These are phyloP conservation scores for Talaromyces sp. DNA, from an alignment of 2,329 filamentous ascomycete species.

Conservation along the genomic window DNA sequence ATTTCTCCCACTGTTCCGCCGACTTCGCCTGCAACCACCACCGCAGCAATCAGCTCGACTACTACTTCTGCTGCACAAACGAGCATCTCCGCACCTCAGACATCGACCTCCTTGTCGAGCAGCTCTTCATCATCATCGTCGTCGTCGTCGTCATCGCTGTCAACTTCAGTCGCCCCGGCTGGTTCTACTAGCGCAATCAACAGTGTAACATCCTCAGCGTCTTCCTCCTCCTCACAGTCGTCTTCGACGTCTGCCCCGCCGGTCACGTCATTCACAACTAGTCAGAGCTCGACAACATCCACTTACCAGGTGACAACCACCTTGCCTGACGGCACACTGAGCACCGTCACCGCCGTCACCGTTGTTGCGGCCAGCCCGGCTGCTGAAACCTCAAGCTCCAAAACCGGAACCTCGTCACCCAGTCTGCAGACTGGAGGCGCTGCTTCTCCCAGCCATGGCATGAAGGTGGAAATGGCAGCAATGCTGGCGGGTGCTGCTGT, in stretches of 20 bases:
- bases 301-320: conserved; percentile 39
- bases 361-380: conserved; percentile 34
- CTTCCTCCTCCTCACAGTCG: conserved; percentile 5
- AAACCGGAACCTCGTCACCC: conserved; percentile 20
- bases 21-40: not conserved
- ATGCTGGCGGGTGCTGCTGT: conserved; percentile 37
- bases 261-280: conserved; percentile 18
- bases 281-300: conserved; percentile 21
- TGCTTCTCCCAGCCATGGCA: conserved; percentile 22
- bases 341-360: conserved; percentile 41
- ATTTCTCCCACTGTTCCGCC: conserved; percentile 2
- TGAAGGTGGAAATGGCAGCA: conserved; percentile 30
- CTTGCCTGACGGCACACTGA: conserved; percentile 34
- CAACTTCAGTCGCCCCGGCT: not conserved
- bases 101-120: not conserved
- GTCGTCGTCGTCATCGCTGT: not conserved
- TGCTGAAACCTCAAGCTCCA: conserved; percentile 15
- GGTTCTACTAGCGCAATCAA: not conserved
- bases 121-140: not conserved
- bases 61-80: not conserved
- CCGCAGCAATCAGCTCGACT: not conserved
- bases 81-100: not conserved
- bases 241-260: conserved; percentile 4
- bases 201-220: not conserved
- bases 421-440: conserved; percentile 36